These are phyloP conservation scores for Veloporphyrellus conicus DNA, from an alignment of 1,284 basidiomycete genomes.

Conservation along the genomic window DNA sequence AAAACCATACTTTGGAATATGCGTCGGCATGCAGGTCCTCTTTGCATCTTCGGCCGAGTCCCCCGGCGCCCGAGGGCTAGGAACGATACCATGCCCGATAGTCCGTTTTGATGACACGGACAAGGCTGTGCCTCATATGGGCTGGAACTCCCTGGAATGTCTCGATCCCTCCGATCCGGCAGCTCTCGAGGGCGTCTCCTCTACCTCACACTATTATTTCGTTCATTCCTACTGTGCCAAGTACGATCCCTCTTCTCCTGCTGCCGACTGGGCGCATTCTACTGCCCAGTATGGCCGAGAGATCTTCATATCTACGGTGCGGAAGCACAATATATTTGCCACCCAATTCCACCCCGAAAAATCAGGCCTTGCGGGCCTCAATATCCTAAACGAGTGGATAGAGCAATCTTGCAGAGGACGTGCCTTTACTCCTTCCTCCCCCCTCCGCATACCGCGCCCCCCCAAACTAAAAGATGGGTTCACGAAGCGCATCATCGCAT, in stretches of 20 bases:
- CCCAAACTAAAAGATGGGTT: conserved; percentile 57
- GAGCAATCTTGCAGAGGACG: conserved; percentile 48
- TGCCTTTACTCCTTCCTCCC: conserved; percentile 28
- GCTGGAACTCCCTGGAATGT: conserved; percentile 82
- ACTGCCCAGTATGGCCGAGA: conserved; percentile 93
- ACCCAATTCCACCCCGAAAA: conserved; percentile 99
- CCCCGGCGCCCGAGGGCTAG: conserved; percentile 57
- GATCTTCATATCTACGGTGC: conserved; percentile 85
- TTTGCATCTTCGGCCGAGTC: conserved; percentile 84
- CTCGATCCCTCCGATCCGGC: conserved; percentile 41
- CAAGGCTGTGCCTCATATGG: conserved; percentile 97
- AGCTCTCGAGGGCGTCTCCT: conserved; percentile 28
- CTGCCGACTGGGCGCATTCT: conserved; percentile 76
- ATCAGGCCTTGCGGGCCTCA: conserved; percentile 87
- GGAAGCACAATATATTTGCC: conserved; percentile 84
- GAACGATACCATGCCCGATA: conserved; percentile 67
- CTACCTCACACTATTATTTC: conserved; percentile 79
- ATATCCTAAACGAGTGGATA: conserved; percentile 82
- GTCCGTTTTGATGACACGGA: conserved; percentile 60
- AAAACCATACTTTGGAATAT: conserved; percentile 95
- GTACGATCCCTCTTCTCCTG: conserved; percentile 58
- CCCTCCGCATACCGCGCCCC: conserved; percentile 34
- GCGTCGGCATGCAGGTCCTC: conserved; percentile 96
- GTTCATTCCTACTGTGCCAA: conserved; percentile 92
- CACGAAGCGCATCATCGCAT: conserved; percentile 94